Percentiles rank a stretch among this genome's conserved stretches.
These are phyloP conservation scores for Acrocalymma vagum DNA, from an alignment of 2,329 filamentous ascomycete species.

Conservation along the genomic window DNA sequence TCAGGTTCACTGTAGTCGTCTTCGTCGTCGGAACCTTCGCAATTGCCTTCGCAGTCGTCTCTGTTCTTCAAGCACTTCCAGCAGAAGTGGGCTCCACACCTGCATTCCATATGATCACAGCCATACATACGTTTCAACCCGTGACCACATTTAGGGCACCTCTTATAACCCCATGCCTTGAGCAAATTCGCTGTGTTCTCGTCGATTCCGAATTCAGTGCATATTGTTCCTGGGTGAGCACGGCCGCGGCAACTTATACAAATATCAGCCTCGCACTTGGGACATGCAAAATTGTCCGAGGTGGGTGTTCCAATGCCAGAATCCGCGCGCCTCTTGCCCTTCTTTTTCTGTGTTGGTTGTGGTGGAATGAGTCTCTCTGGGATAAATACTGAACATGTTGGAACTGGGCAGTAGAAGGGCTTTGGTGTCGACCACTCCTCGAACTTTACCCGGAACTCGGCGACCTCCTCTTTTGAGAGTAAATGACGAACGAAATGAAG, in stretches of 20 bases:
- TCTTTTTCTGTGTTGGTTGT: slow-evolving; percentile 5
- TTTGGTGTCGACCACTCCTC: slow-evolving; percentile 58
- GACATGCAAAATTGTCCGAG: slow-evolving; percentile 49
- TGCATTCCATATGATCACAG: slow-evolving; percentile 58
- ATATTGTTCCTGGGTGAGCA: slow-evolving; percentile 49
- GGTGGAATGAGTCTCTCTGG: slow-evolving; percentile 31
- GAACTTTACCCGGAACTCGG: slow-evolving; percentile 51
- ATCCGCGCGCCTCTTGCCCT: slow-evolving; percentile 31
- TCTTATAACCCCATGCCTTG: slow-evolving; percentile 56
- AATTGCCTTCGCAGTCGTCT: slow-evolving; percentile 38
- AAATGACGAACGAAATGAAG: slow-evolving; percentile 48
- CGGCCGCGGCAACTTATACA: slow-evolving; percentile 55
- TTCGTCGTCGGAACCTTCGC: slow-evolving; percentile 25
- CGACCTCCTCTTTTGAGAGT: slow-evolving; percentile 46
- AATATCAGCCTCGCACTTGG: slow-evolving; percentile 52
- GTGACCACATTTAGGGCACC: slow-evolving; percentile 59
- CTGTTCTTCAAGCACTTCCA: slow-evolving; percentile 52
- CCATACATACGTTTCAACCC: slow-evolving; percentile 59
- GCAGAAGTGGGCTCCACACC: slow-evolving; percentile 61
- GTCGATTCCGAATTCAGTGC: slow-evolving; percentile 45
- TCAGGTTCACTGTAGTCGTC: slow-evolving; percentile 32
- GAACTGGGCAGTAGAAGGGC: slow-evolving; percentile 59
- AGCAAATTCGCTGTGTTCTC: slow-evolving; percentile 49
- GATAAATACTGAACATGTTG: slow-evolving; percentile 60
- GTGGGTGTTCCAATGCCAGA: slow-evolving; percentile 35